Percentiles rank a stretch among this genome's conserved stretches.
Conservation (phyloP, 2,329 filamentous ascomycete genomes). For the Colletotrichum tofieldiae region DNA sequence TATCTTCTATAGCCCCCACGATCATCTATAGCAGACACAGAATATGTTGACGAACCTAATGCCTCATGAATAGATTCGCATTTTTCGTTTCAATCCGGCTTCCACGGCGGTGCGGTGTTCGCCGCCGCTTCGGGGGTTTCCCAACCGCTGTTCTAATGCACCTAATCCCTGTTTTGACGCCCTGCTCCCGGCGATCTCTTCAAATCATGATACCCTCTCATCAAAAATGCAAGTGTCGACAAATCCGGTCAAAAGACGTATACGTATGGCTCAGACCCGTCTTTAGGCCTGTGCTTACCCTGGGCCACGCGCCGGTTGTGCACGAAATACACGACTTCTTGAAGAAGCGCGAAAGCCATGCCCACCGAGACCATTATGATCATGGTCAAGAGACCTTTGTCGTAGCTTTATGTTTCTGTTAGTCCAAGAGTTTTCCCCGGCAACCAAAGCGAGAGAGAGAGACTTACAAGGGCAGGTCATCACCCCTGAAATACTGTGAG, state of each 20-base stretch:
- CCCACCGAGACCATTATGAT: conserved; percentile 61
- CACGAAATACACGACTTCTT: conserved; percentile 56
- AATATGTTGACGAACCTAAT: background rate
- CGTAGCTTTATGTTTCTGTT: conserved; percentile 52
- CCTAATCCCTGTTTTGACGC: background rate
- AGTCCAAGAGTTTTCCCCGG: background rate
- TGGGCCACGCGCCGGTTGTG: conserved; percentile 54
- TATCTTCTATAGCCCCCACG: background rate
- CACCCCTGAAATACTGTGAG: conserved; percentile 63
- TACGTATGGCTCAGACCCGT: conserved; percentile 42
- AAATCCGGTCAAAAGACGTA: conserved; percentile 25
- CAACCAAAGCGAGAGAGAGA: background rate
- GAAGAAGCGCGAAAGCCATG: conserved; percentile 56
- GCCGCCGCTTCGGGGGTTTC: background rate
- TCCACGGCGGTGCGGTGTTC: background rate
- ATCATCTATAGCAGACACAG: background rate
- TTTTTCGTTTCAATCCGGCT: background rate
- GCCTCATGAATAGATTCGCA: background rate
- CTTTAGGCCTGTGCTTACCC: conserved; percentile 43
- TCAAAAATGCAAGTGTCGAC: background rate
- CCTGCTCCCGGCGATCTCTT: too few relatives aligned
- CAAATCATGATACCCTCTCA: background rate
- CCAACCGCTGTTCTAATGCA: background rate
- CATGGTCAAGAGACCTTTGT: conserved; percentile 60
- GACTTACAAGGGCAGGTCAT: conserved; percentile 59